Percentiles rank a stretch among this genome's conserved stretches.
Conservation (phyloP, 371 early-diverging fungal genomes). For the Haplosporangium sp. region DNA sequence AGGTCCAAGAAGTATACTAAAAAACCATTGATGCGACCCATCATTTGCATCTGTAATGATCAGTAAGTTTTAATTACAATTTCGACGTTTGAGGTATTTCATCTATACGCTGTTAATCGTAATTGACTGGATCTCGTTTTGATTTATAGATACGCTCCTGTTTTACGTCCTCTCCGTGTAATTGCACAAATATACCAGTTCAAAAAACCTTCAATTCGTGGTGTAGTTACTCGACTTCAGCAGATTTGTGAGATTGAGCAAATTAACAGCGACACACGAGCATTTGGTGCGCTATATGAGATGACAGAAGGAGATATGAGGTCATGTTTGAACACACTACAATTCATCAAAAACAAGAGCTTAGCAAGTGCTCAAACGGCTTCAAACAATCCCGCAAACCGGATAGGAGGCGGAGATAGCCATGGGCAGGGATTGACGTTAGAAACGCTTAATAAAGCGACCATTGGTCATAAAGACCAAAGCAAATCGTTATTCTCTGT, state of each 20-base stretch:
- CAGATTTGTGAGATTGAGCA: constrained; percentile 87
- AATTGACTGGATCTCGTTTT: neutral
- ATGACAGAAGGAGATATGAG: constrained; percentile 89
- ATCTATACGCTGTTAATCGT: neutral
- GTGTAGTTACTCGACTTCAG: constrained; percentile 80
- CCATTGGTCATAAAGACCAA: constrained; percentile 87
- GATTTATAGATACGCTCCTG: constrained; percentile 81
- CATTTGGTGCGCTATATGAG: constrained; percentile 81
- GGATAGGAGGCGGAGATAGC: constrained; percentile 13
- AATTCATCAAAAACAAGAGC: constrained; percentile 66
- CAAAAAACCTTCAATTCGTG: constrained; percentile 71
- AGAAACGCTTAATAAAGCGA: constrained; percentile 66
- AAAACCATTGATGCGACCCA: constrained; percentile 85
- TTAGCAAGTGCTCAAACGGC: constrained; percentile 3
- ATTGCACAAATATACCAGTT: constrained; percentile 82
- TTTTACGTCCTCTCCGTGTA: constrained; percentile 84
- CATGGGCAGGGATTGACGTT: constrained; percentile 59
- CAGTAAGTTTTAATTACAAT: constrained; percentile 61
- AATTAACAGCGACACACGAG: constrained; percentile 78
- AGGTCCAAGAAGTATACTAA: constrained; percentile 54
- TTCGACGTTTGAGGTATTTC: neutral
- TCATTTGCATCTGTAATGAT: constrained; percentile 99
- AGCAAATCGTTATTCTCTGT: constrained; percentile 79
- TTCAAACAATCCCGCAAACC: neutral
- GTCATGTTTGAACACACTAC: constrained; percentile 88